Base-by-base conservation (phyloP, 306 rosid genomes). In the Gastrolobium villosum region DNA sequence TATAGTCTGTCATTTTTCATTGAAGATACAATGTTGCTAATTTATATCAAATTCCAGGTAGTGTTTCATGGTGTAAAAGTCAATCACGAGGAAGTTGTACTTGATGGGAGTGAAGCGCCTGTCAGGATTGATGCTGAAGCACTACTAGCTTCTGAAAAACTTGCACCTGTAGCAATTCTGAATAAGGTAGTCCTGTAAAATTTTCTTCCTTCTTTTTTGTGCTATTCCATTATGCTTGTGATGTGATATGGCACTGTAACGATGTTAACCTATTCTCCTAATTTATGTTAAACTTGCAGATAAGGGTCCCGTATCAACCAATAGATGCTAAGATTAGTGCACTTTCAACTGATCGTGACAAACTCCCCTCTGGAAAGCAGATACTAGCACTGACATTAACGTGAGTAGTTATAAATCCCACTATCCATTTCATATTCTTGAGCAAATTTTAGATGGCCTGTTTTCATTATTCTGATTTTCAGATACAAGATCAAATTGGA, bases 81-180 rank as follows among this genome's bases (percentile, higher is more conserved):
- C 43, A 78, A 89, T 72, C 87, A 88, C 86, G 87, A 86, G 80
- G 96, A 89, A 86, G 70, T 92, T 53, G 61, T 93, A 70, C 96
- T 95, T 56, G 99, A 93, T 88, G 99, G 99, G 86, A 95, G 99
- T 87, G 99, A 95, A 74, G 98, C 88, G 63, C 98, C 97, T 10
- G 74, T 84, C 55, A 92, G 96, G 86, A 87, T 95, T 82, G 97
- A 89, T 75, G 91, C 94, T 40, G 98, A 88, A 84, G 91, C 99
- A 5, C 74, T 88, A 74, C 83, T 92, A 53, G 90, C 96, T 65
- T 87, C 97, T 30, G 99, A 95, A 84, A 86, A 85, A 82, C 97
- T 95, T 89, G 85, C 87, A 74, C 99, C 98, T 36, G 79, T 88
- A 79, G 99, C 97, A 44, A 80, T 85, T 81, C 90, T 95, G 74